Evolutionary conservation across 2,329 filamentous ascomycete species (phyloP), one percentile per base, ranked within the genome.

Genomic region (Annulohypoxylon truncatum): DNA sequence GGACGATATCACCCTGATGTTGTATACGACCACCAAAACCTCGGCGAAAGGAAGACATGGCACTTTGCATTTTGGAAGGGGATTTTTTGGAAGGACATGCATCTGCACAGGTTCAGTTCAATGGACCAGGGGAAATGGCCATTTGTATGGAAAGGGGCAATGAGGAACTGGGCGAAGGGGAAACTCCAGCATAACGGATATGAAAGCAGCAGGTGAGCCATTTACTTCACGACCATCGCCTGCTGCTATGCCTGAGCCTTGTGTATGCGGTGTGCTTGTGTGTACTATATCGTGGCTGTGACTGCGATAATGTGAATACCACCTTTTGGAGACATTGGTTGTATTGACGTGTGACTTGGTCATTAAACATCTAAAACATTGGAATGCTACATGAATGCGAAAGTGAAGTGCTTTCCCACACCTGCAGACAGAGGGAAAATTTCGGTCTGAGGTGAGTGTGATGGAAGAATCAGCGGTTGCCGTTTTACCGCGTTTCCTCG

Each of bases 1-100:
- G 20, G 29, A 38, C 15, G 5, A 28, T 47, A 15, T 40, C 12
- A 31, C 9, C 52, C 26, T 8, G 20, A 2, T 8, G 6, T 31
- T 44, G n/a, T 31, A n/a, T 12, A 20, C 15, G 38, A 20, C 38
- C 28, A 7, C 38, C 3, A 29, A 18, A 3, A 42, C 22, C 6
- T 9, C 18, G 28, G 38, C 28, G 53, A n/a, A 56, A 33, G 24
- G 50, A 50, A 40, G 22, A 28, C 13, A 33, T 29, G 28, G 18
- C 24, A 33, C 33, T 46, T 58, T 55, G 33, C 59, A 61, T 57
- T 44, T 44, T 20, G 35, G 13, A 48, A 28, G 18, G 42, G 63
- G 47, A 58, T 62, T 40, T 55, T n/a, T 58, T 57, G 53, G 33
- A 18, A 15, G 46, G 57, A 26, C 28, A 20, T 33, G 24, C 28